Evolutionary conservation across 441 rosid genomes (phyloP).

Genomic region (Sinapis alba): DNA sequence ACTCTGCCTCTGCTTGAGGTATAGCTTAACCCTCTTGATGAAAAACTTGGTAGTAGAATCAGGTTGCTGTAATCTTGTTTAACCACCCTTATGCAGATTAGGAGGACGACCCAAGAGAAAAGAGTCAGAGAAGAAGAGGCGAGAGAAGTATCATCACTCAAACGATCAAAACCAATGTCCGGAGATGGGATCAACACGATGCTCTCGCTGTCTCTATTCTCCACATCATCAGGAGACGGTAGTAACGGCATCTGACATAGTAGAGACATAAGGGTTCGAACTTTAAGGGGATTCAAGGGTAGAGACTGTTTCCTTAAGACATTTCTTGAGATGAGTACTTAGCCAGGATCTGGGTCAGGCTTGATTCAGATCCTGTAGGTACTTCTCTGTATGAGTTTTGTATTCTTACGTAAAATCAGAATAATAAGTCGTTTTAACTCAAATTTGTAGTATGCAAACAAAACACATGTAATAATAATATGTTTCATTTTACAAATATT

Average conservation of each 20-base stretch:
- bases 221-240: slow-evolving; percentile 36
- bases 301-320: slow-evolving; percentile 24
- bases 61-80: not conserved
- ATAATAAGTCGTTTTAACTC: not conserved
- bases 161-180: slow-evolving; percentile 17
- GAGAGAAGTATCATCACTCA: not conserved
- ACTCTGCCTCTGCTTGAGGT: slow-evolving; percentile 40
- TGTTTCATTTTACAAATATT: too few relatives aligned
- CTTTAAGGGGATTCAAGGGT: not conserved
- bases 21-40: slow-evolving; percentile 1
- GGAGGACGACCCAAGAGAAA: not conserved
- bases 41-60: not conserved
- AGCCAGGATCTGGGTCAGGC: slow-evolving; percentile 48
- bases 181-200: slow-evolving; percentile 46
- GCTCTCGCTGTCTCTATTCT: slow-evolving; percentile 50
- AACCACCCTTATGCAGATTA: slow-evolving; percentile 24
- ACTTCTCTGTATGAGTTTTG: slow-evolving; percentile 40
- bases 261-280: slow-evolving; percentile 24
- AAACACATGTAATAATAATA: slow-evolving; percentile 10
- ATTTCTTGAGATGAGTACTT: slow-evolving; percentile 54
- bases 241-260: slow-evolving; percentile 4
- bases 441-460: not conserved
- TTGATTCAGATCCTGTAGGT: slow-evolving; percentile 53
- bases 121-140: slow-evolving; percentile 12
- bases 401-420: slow-evolving; percentile 19